These are phyloP conservation scores for Cystobasidium tubakii DNA, from an alignment of 768 basidiomycete genomes.

Conservation along the genomic window DNA sequence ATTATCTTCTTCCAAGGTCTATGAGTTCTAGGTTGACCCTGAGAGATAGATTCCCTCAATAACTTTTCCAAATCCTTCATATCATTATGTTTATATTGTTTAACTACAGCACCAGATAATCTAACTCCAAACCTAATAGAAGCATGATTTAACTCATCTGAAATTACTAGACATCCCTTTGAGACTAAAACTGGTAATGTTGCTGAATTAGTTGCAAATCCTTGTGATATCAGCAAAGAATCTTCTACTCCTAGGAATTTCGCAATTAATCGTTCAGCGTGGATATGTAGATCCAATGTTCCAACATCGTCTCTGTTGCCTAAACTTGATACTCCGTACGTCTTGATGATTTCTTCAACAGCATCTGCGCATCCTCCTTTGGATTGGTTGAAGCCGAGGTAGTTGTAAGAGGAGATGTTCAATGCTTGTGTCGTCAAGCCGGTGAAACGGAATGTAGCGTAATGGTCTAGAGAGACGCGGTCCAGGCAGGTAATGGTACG, in stretches of 20 bases:
- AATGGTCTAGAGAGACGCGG: conserved; percentile 74
- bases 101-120: conserved; percentile 75
- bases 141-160: conserved; percentile 93
- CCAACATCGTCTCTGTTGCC: conserved; percentile 77
- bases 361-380: conserved; percentile 90
- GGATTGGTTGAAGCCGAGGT: conserved; percentile 94
- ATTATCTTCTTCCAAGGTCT: conserved; percentile 99
- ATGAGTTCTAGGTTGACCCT: conserved; percentile 95
- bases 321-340: conserved; percentile 72
- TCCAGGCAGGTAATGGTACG: conserved; percentile 82
- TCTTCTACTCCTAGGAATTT: conserved; percentile 86
- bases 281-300: conserved; percentile 73
- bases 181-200: conserved; percentile 81
- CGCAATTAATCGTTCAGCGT: conserved; percentile 78
- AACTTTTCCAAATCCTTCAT: conserved; percentile 73
- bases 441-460: conserved; percentile 65
- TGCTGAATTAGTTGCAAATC: conserved; percentile 92
- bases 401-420: conserved; percentile 98
- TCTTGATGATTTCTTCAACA: conserved; percentile 72
- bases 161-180: conserved; percentile 90
- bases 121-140: conserved; percentile 89
- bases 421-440: conserved; percentile 76
- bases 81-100: conserved; percentile 96
- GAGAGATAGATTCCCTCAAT: conserved; percentile 83
- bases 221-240: conserved; percentile 84